phyloP scores from a whole-genome alignment of 1,284 basidiomycete species.

The Rhodotorula mucilaginosa region DNA sequence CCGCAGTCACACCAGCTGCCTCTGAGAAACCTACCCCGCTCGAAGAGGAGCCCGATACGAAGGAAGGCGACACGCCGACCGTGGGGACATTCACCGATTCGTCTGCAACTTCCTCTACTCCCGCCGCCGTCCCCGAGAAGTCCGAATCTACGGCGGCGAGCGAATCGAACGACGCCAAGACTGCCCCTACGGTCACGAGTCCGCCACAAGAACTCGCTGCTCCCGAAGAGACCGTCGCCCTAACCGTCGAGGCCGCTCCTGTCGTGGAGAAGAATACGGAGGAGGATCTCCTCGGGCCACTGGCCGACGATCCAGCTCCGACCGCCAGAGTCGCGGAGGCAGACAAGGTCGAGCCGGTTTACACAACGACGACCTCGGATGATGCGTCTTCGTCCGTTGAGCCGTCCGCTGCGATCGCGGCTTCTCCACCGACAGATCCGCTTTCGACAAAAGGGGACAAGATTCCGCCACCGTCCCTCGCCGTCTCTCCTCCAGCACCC shows the following conservation, averaged over 20 bases:
- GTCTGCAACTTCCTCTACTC: background rate
- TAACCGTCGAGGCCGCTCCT: background rate
- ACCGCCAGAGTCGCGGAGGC: background rate
- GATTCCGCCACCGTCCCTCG: no score
- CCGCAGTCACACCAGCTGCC: no score
- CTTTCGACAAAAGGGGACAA: background rate
- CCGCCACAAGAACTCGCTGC: background rate
- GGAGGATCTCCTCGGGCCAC: background rate
- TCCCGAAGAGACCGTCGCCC: background rate
- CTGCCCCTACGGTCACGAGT: background rate
- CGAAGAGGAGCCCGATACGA: background rate
- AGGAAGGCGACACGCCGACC: background rate
- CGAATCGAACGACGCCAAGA: background rate
- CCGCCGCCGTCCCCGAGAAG: background rate
- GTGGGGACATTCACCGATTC: background rate
- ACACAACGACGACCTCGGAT: background rate
- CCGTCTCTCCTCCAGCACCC: no score
- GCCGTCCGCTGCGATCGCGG: no score
- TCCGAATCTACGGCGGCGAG: background rate
- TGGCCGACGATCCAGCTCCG: background rate
- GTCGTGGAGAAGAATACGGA: background rate
- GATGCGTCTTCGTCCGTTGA: no score
- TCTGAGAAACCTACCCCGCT: background rate
- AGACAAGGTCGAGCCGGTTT: no score
- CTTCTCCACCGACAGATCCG: background rate